These are phyloP conservation scores for Rhododendron mucronatum DNA, from an alignment of 148 eudicot genomes.

Conservation along the genomic window DNA sequence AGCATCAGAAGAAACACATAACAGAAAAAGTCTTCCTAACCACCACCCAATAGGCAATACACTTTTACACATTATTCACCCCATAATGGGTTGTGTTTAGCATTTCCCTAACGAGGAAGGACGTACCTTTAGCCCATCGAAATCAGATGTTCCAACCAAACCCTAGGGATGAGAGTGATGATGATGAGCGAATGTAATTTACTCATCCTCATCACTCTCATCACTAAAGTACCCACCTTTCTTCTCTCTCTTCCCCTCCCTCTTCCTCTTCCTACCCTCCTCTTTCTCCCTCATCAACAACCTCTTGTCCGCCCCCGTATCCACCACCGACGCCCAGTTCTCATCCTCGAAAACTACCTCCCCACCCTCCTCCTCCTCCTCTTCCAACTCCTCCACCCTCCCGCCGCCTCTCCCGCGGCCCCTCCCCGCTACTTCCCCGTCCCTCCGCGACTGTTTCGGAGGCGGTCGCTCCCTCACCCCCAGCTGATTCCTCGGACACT, in stretches of 20 bases:
- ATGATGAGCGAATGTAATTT: not conserved
- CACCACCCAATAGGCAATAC: no score
- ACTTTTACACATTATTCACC: no score
- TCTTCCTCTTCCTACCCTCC: conserved; percentile 13
- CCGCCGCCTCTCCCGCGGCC: not conserved
- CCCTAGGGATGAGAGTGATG: not conserved
- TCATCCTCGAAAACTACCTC: conserved; percentile 50
- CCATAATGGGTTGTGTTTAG: no score
- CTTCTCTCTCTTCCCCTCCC: conserved; percentile 49
- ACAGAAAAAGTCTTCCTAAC: not conserved
- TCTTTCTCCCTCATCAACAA: conserved; percentile 42
- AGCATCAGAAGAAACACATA: not conserved
- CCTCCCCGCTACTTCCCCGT: conserved; percentile 10
- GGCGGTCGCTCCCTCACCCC: conserved; percentile 74
- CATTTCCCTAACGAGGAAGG: not conserved
- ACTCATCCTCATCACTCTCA: conserved; percentile 84
- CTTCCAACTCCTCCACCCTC: conserved; percentile 21
- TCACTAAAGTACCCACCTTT: conserved; percentile 75
- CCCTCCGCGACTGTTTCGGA: conserved; percentile 34
- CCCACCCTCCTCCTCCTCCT: conserved; percentile 31
- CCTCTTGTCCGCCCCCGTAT: conserved; percentile 62
- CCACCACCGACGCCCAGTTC: conserved; percentile 93
- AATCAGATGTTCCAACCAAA: not conserved
- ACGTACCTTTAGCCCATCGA: not conserved
- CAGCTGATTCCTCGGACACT: conserved; percentile 73